A percentile compares a stretch with the other conserved stretches of the same genome.
Evolutionary conservation across 768 basidiomycete species (phyloP).

Genomic region (Pleurotus djamor): DNA sequence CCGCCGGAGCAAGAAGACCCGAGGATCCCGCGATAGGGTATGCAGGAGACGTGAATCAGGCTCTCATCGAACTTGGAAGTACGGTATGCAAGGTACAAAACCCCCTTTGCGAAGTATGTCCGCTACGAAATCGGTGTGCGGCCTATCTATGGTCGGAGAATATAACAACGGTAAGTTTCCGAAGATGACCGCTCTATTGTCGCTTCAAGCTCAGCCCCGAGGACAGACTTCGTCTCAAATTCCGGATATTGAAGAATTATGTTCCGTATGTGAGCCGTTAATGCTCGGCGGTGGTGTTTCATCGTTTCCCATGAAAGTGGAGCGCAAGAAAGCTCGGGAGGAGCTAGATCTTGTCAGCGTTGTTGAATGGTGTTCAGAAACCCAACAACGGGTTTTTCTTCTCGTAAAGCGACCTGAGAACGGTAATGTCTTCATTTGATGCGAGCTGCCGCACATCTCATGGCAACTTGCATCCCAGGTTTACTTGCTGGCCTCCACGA

Average conservation of each 20-base stretch:
- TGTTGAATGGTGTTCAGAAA: slow-evolving; percentile 66
- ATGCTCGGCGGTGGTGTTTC: slow-evolving; percentile 45
- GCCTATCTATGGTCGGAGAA: slow-evolving; percentile 41
- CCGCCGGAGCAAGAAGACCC: slow-evolving; percentile 7
- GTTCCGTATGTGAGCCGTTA: slow-evolving; percentile 64
- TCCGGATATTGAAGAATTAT: slow-evolving; percentile 77
- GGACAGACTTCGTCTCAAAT: slow-evolving; percentile 10
- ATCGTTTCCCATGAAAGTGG: slow-evolving; percentile 84
- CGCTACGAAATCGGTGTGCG: slow-evolving; percentile 64
- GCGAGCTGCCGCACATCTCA: slow-evolving; percentile 6
- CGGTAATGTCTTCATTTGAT: slow-evolving; percentile 42
- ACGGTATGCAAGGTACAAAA: slow-evolving; percentile 88
- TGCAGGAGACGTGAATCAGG: slow-evolving; percentile 89
- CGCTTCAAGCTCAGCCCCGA: background rate
- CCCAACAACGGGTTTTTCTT: slow-evolving; percentile 57
- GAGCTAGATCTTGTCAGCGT: slow-evolving; percentile 86
- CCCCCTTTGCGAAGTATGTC: slow-evolving; percentile 74
- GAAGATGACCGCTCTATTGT: slow-evolving; percentile 7
- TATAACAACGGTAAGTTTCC: slow-evolving; percentile 4
- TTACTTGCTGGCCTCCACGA: slow-evolving; percentile 89
- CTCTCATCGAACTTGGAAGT: slow-evolving; percentile 92
- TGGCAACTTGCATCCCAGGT: slow-evolving; percentile 43
- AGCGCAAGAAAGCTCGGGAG: slow-evolving; percentile 79
- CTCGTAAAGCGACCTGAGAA: slow-evolving; percentile 81
- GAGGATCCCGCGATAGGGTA: slow-evolving; percentile 26